A percentile compares a stretch with the other conserved stretches of the same genome.
phyloP scores from a whole-genome alignment of 2,329 filamentous ascomycete species.

The Curvularia lunata region DNA sequence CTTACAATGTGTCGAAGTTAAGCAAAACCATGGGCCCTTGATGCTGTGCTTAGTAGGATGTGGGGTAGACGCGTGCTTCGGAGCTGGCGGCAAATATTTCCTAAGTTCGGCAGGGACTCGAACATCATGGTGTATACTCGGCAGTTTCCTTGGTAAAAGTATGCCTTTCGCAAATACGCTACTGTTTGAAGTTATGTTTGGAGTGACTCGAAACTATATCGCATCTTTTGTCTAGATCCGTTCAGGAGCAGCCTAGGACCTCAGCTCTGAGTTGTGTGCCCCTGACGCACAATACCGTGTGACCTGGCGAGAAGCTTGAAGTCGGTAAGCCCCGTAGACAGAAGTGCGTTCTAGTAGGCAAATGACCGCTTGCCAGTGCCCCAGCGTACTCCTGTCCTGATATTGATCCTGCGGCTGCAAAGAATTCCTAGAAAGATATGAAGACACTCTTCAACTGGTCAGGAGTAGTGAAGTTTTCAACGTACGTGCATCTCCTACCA shows the following conservation, averaged over 20 bases:
- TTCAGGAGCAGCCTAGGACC: not conserved
- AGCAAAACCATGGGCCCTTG: conserved; percentile 25
- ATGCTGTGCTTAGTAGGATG: conserved; percentile 24
- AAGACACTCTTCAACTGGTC: conserved; percentile 21
- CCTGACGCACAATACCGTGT: not conserved
- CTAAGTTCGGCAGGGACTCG: conserved; percentile 5
- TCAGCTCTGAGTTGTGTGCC: not conserved
- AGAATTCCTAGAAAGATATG: conserved; percentile 24
- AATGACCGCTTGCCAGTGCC: conserved; percentile 34
- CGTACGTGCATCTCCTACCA: conserved; percentile 26
- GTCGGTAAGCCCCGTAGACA: conserved; percentile 7
- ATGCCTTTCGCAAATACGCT: not conserved
- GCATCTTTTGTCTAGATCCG: not conserved
- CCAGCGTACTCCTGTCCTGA: conserved; percentile 23
- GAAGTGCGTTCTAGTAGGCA: conserved; percentile 6
- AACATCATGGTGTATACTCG: conserved; percentile 5
- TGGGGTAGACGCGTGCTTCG: conserved; percentile 24
- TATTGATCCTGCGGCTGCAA: conserved; percentile 20
- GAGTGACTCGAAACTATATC: not conserved
- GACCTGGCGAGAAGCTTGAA: conserved; percentile 7
- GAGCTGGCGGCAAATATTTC: conserved; percentile 23
- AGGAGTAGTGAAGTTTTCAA: conserved; percentile 17
- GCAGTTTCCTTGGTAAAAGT: not conserved
- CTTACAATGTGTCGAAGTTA: conserved; percentile 23
- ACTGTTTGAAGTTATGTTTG: not conserved